Evolutionary conservation across 177 flowering plant genomes (phyloP), one percentile per base, ranked within the genome.

Genomic region (Telopea speciosissima): DNA sequence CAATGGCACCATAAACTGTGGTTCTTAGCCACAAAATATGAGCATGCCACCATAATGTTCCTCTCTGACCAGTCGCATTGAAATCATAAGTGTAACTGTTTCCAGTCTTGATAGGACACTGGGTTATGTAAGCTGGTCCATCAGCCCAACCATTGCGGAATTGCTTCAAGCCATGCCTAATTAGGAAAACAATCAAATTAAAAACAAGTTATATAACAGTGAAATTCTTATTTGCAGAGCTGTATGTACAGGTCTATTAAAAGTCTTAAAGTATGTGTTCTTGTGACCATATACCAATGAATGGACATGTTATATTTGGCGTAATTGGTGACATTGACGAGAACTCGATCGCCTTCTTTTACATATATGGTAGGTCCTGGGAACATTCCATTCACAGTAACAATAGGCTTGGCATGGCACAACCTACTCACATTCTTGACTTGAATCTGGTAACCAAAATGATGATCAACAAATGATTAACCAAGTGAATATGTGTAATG

Each of bases 141-240:
- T 75, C 78, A 14, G 74, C 81, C 81, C 81, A 78, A 9, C 81
- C 81, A 62, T 78, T 78, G 6, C 78, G 70, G 26, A 70, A 75
- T 68, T 79, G 81, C 56, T 76, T 79, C 59, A 79, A 42, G 21
- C 81, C 81, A 73, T 79, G 81, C 81, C 81, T 79, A 14, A n/a
- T n/a, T n/a, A 8, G 25, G 21, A 49, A 16, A 16, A 49, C 54
- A 12, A 49, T 49, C 54, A 49, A 13, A n/a, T n/a, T n/a, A n/a
- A 49, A 3, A 19, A 36, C 9, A 36, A 5, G 40, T 36, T 36
- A 36, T 5, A 36, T 36, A 36, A 36, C 40, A 36, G 8, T 36
- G 40, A 36, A 36, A 36, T 5, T 36, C 40, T 36, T 5, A 36
- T 8, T 5, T 36, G 8, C 40, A 36, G 40, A 36, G 40, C 40